Evolutionary conservation across 2,329 filamentous ascomycete genomes (phyloP).

Genomic region (Coniochaeta sp.): DNA sequence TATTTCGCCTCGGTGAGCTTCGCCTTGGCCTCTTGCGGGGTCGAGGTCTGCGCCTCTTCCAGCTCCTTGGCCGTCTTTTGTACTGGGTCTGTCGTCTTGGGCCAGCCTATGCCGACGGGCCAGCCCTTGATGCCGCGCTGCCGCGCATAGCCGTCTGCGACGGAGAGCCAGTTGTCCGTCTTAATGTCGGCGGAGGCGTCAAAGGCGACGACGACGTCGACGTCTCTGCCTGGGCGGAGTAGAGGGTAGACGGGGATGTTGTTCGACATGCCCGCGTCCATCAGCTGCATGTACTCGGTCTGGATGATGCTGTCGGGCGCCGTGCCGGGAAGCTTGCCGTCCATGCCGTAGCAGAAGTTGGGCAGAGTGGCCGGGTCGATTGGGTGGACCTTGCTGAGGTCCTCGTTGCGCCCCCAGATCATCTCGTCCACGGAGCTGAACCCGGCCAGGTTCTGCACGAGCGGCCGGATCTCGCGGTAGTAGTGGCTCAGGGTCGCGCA

Average conservation of each 20-base stretch:
- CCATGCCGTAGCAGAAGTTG: constrained; percentile 81
- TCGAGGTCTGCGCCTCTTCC: constrained; percentile 57
- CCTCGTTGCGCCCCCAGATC: constrained; percentile 74
- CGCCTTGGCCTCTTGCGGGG: constrained; percentile 50
- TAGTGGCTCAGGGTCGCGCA: constrained; percentile 95
- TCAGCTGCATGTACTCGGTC: constrained; percentile 67
- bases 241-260: constrained; percentile 95
- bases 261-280: constrained; percentile 99
- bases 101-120: constrained; percentile 95
- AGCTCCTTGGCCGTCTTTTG: constrained; percentile 58
- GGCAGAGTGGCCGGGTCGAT: constrained; percentile 88
- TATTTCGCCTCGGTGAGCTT: constrained; percentile 56
- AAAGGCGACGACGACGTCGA: constrained; percentile 88
- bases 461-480: constrained; percentile 84
- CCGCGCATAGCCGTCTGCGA: constrained; percentile 85
- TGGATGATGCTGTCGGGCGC: constrained; percentile 72
- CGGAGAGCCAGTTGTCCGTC: constrained; percentile 92
- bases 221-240: constrained; percentile 76
- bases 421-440: constrained; percentile 73
- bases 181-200: constrained; percentile 91
- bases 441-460: constrained; percentile 67
- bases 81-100: constrained; percentile 50
- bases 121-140: constrained; percentile 90
- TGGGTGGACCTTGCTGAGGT: constrained; percentile 86
- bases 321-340: constrained; percentile 63